Evolutionary conservation across 2,329 filamentous ascomycete species (phyloP).

Genomic region (Leptoxyphium fumago): DNA sequence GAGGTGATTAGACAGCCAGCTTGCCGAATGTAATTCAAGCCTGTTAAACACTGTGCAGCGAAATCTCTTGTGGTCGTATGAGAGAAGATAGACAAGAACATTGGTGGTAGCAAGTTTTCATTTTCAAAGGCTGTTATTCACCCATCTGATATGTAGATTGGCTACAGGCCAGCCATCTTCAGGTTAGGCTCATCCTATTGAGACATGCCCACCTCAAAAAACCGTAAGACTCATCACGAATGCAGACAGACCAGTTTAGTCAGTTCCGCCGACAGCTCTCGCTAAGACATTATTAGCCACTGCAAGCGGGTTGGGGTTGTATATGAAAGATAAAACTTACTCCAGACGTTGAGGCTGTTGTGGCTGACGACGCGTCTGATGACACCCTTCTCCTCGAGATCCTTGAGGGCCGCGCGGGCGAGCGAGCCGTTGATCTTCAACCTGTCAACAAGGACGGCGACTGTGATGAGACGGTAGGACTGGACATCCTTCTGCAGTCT

Average conservation of each 20-base stretch:
- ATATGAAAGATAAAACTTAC: constrained; percentile 35
- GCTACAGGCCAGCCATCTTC: not conserved
- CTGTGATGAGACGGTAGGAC: constrained; percentile 98
- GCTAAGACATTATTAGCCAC: not conserved
- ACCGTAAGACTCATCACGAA: not conserved
- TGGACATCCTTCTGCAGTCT: constrained; percentile 99
- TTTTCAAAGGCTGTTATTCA: not conserved
- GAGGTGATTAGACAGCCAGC: not conserved
- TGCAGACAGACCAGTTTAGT: not conserved
- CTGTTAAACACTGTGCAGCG: too few species aligned
- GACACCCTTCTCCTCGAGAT: constrained; percentile 94
- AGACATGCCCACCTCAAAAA: too few species aligned
- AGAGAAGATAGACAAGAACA: not conserved
- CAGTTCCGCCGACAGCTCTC: not conserved
- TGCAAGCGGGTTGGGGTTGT: too few species aligned
- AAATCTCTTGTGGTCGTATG: not conserved
- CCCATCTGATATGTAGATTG: not conserved
- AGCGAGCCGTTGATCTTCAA: constrained; percentile 99
- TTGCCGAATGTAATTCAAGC: too few species aligned
- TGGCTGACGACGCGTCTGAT: constrained; percentile 97
- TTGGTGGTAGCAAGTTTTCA: not conserved
- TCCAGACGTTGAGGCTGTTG: constrained; percentile 98
- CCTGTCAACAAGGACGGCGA: constrained; percentile 95
- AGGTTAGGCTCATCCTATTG: not conserved
- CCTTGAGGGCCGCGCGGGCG: constrained; percentile 73